These are phyloP conservation scores for Neonectria faginata DNA, from an alignment of 2,329 filamentous ascomycete genomes.

Conservation along the genomic window DNA sequence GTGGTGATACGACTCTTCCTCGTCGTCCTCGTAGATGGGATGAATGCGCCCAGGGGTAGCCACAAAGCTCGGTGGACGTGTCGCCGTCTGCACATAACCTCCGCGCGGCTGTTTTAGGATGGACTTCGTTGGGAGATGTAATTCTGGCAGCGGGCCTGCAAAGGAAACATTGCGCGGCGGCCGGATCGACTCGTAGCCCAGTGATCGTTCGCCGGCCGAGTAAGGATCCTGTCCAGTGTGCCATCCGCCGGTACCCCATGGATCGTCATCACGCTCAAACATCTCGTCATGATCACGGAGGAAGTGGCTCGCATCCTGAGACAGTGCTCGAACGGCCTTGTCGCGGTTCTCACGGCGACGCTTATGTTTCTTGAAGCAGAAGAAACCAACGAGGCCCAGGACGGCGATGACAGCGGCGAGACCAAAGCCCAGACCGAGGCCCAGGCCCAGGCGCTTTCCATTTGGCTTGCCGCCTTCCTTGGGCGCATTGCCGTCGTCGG, in stretches of 20 bases:
- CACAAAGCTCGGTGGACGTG: conserved; percentile 45
- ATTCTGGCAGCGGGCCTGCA: conserved; percentile 33
- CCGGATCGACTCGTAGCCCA: conserved; percentile 65
- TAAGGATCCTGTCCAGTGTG: conserved; percentile 61
- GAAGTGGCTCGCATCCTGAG: conserved; percentile 62
- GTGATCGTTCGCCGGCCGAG: conserved; percentile 53
- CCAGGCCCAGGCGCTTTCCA: conserved; percentile 65
- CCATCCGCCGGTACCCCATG: conserved; percentile 53
- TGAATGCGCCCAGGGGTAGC: conserved; percentile 60
- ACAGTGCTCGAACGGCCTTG: conserved; percentile 60
- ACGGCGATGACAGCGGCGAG: conserved; percentile 61
- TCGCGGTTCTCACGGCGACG: conserved; percentile 55
- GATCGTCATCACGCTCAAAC: conserved; percentile 54
- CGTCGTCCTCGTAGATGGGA: conserved; percentile 70
- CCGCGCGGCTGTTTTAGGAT: conserved; percentile 46
- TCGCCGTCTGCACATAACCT: conserved; percentile 50
- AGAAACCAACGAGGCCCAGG: conserved; percentile 59
- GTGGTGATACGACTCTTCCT: conserved; percentile 57
- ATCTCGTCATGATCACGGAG: conserved; percentile 60
- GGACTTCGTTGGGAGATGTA: conserved; percentile 51
- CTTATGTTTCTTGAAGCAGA: conserved; percentile 59
- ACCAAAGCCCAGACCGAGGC: conserved; percentile 71
- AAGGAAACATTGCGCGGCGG: conserved; percentile 41
- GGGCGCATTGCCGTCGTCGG: conserved; percentile 40
- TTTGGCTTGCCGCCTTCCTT: conserved; percentile 36